Conservation (phyloP, 257 asterid genomes). For the Solanum medicagineum region DNA sequence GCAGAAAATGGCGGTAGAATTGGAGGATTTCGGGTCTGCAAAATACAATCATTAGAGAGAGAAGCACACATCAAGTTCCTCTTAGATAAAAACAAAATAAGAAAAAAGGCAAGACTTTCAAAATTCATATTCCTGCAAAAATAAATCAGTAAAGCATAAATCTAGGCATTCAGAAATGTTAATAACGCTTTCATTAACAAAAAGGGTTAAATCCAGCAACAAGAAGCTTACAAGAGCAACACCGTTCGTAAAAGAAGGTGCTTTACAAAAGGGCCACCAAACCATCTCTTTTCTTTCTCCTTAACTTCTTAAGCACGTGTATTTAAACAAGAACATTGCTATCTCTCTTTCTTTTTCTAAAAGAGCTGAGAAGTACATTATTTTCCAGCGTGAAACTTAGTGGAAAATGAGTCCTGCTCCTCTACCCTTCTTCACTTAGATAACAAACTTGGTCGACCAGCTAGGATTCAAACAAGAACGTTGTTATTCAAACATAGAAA, state of each 20-base stretch:
- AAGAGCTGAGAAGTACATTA: not conserved
- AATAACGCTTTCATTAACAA: not conserved
- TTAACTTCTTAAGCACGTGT: not conserved
- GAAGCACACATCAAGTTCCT: not conserved
- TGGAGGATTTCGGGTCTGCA: conserved; percentile 84
- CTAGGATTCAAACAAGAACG: not conserved
- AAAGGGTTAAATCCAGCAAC: not conserved
- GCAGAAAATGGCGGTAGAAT: conserved; percentile 84
- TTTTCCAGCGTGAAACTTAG: not conserved
- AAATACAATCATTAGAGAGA: not conserved
- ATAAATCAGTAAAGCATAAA: not conserved
- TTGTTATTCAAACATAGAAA: not conserved
- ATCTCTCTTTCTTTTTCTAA: not conserved
- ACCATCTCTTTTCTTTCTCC: not conserved
- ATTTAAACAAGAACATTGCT: not conserved
- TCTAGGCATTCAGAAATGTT: not conserved
- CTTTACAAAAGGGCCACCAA: not conserved
- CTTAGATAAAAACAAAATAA: not conserved
- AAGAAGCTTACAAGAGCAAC: not conserved
- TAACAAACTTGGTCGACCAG: not conserved
- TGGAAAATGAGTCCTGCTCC: not conserved
- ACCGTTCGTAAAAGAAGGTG: not conserved
- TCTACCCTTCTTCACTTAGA: not conserved
- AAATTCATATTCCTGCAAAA: not conserved
- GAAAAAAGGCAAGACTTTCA: not conserved